Conservation (phyloP, 768 basidiomycete genomes). For the Naganishia vishniacii region DNA sequence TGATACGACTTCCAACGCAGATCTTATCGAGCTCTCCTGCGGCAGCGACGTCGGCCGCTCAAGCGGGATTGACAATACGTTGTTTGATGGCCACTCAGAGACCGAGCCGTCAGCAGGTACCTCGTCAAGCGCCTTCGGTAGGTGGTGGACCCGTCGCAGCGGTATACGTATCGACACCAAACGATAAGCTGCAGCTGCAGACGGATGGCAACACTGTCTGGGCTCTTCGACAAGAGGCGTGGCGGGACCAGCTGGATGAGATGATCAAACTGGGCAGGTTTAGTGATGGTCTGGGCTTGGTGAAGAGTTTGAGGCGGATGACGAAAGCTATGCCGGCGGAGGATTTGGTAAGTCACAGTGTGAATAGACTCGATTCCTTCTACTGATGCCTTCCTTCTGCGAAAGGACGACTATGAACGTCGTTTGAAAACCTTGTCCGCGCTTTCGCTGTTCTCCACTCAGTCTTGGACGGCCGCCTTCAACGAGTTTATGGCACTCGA, state of each 20-base stretch:
- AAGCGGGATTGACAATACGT: constrained; percentile 50
- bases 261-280: constrained; percentile 65
- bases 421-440: constrained; percentile 69
- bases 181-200: constrained; percentile 61
- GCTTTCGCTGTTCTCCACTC: constrained; percentile 65
- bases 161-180: constrained; percentile 60
- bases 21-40: constrained; percentile 40
- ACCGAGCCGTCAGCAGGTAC: not conserved
- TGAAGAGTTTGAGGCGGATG: constrained; percentile 50
- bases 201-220: constrained; percentile 74
- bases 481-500: constrained; percentile 82
- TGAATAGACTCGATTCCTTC: not conserved
- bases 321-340: not conserved
- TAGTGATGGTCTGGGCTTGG: constrained; percentile 73
- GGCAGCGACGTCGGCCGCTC: constrained; percentile 35
- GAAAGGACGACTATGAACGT: constrained; percentile 57
- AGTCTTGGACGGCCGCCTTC: constrained; percentile 70
- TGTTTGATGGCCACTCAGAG: constrained; percentile 58
- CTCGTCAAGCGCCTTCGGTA: not conserved
- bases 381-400: not conserved
- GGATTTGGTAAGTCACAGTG: constrained; percentile 1
- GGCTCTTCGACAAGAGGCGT: constrained; percentile 64
- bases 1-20: constrained; percentile 12
- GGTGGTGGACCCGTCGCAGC: constrained; percentile 3
- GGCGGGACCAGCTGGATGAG: constrained; percentile 79